These are phyloP conservation scores for Lathyrus sativus DNA, from an alignment of 306 rosid species.

Conservation along the genomic window DNA sequence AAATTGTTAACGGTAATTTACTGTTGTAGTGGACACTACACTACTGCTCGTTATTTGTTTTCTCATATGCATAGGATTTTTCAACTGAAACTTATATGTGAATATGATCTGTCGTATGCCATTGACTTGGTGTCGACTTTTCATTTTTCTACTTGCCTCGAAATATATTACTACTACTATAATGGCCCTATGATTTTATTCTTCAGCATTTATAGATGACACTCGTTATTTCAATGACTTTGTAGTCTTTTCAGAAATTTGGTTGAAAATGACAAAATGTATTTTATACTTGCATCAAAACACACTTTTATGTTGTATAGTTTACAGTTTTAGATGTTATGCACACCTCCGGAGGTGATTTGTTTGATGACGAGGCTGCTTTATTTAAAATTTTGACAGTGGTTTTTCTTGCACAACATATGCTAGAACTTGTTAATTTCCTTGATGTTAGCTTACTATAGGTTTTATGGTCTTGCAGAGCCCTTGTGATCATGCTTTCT, in stretches of 20 bases:
- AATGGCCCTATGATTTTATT: not conserved
- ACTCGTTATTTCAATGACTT: conserved; percentile 11
- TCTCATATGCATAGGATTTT: not conserved
- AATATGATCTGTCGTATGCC: conserved; percentile 7
- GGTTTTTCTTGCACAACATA: not conserved
- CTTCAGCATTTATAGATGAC: conserved; percentile 6
- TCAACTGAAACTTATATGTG: conserved; percentile 7
- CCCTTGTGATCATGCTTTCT: conserved; percentile 97
- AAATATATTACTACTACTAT: not conserved
- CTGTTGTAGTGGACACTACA: conserved; percentile 16
- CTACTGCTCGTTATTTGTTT: not conserved
- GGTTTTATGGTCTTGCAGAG: conserved; percentile 65
- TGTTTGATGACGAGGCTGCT: conserved; percentile 17
- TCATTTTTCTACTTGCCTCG: conserved; percentile 2
- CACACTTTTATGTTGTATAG: not conserved
- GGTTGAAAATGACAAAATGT: conserved; percentile 14
- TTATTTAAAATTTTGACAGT: conserved; percentile 8
- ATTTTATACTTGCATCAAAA: not conserved
- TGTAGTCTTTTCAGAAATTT: conserved; percentile 7
- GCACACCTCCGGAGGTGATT: conserved; percentile 12
- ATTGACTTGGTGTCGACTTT: conserved; percentile 2
- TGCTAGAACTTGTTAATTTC: conserved; percentile 28
- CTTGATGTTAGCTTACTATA: conserved; percentile 27
- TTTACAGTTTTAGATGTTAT: conserved; percentile 13
- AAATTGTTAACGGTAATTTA: conserved; percentile 12